Evolutionary conservation across 768 basidiomycete species (phyloP).

Genomic region (Kwoniella dejecticola): DNA sequence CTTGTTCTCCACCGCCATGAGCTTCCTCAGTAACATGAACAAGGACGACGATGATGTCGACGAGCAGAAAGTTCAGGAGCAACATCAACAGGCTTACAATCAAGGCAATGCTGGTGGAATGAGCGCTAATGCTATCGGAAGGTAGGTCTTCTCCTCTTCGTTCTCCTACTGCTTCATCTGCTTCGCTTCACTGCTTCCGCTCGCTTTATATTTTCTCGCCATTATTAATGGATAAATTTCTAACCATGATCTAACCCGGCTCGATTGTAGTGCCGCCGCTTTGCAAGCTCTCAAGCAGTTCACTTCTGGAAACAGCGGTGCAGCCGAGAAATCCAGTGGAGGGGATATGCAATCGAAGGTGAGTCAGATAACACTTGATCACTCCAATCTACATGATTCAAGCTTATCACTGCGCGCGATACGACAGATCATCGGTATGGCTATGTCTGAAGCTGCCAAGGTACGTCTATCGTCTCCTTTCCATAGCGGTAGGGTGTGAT

Average conservation of each 20-base stretch:
- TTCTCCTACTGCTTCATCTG: no score
- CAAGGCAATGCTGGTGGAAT: conserved; percentile 60
- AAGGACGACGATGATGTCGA: conserved; percentile 66
- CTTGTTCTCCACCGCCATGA: conserved; percentile 60
- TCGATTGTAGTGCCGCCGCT: conserved; percentile 66
- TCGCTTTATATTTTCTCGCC: no score
- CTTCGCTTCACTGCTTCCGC: no score
- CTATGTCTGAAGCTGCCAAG: conserved; percentile 70
- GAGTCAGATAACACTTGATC: background rate
- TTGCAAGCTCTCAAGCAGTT: conserved; percentile 68
- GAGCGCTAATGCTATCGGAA: conserved; percentile 66
- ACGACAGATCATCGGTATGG: conserved; percentile 72
- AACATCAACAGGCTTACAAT: conserved; percentile 68
- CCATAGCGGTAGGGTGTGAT: no score
- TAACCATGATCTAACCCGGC: no score
- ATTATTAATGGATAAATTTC: no score
- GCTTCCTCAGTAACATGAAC: conserved; percentile 58
- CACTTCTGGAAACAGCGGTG: conserved; percentile 60
- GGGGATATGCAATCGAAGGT: conserved; percentile 59
- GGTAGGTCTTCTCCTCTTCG: conserved; percentile 23
- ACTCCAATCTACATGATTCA: background rate
- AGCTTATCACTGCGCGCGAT: background rate
- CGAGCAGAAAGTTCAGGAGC: conserved; percentile 65
- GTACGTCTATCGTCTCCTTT: conserved; percentile 19
- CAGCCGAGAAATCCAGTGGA: conserved; percentile 55